Conservation (phyloP, 139 green algal genomes). For the Tetradesmus lagerheimii region DNA sequence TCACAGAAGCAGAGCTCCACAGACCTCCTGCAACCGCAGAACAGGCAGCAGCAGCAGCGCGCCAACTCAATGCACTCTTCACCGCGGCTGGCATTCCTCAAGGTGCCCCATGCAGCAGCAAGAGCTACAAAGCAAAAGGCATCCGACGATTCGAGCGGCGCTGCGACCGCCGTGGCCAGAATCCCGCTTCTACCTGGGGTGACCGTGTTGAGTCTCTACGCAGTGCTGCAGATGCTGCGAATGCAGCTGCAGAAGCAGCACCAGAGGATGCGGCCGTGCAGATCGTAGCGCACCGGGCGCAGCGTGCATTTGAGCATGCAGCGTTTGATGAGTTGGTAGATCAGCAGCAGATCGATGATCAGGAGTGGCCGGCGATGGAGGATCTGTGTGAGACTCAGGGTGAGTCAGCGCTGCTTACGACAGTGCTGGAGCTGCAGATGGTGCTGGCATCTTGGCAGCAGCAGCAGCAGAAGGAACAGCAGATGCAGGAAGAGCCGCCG, state of each 20-base stretch:
- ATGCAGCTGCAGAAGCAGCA: conserved; percentile 7
- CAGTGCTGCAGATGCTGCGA: not conserved
- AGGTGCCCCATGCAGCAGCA: not conserved
- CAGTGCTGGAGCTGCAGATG: not conserved
- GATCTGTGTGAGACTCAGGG: not conserved
- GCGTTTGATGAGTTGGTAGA: not conserved
- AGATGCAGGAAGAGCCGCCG: not conserved
- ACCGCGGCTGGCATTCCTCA: not conserved
- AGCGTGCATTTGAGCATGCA: not conserved
- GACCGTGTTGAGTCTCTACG: not conserved
- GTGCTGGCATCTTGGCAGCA: not conserved
- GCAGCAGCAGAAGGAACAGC: not conserved
- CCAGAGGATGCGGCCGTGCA: not conserved
- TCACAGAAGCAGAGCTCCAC: not conserved
- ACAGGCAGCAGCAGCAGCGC: conserved; percentile 2
- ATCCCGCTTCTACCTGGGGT: not conserved
- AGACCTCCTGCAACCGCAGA: not conserved
- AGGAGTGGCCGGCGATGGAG: not conserved
- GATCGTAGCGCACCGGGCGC: not conserved
- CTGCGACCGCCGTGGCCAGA: not conserved
- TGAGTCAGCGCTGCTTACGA: not conserved
- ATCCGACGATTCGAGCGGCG: not conserved
- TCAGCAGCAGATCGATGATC: not conserved
- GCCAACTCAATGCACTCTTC: not conserved
- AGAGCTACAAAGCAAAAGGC: not conserved